Evolutionary conservation across 345 rosid genomes (phyloP), one percentile per base, ranked within the genome.

Genomic region (Diplotaxis tenuifolia): DNA sequence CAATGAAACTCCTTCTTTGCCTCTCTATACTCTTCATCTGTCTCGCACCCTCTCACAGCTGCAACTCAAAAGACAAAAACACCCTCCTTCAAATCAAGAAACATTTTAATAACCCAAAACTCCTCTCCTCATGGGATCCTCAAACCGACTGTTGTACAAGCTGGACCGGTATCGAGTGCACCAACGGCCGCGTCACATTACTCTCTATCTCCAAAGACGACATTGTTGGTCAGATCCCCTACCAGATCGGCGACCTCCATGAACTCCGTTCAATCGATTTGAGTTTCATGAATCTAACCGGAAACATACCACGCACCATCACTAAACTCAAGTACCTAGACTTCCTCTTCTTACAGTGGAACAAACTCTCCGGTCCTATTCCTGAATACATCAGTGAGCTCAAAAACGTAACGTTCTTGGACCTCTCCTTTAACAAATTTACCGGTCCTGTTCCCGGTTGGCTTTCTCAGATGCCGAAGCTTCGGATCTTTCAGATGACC

Each of bases 151-250:
- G 97, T 79, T 91, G 96, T 77, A 56, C 49, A 6, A 9, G 34
- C 52, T 94, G 97, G 97, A 80, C 86, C 77, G 79, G 80, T 7
- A 86, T 94, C 16, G 73, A 78, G 23, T 93, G 98, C 73, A 79
- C 85, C 55, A 36, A 72, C 62, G 62, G 82, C 76, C 92, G 84
- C 47, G 86, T 90, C 68, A 79, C 74, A 28, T 50, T 84, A 28
- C 86, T 91, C 71, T 75, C 81, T 68, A 81, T 93, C 55, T 81
- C 86, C 32, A 56, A 79, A 7, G 92, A 86, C 29, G 15, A 14
- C 15, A 2, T 90, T 71, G 76, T 84, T 7, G 92, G 92, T 36
- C 84, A 83, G 59, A 82, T 91, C 56, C 88, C 93, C 0, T 1
- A 75, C 1, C 78, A 73, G n/a, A 77, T 90, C 7, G 96, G 97